Base-by-base conservation (phyloP, 2,329 filamentous ascomycete species). In the Cytospora mali region DNA sequence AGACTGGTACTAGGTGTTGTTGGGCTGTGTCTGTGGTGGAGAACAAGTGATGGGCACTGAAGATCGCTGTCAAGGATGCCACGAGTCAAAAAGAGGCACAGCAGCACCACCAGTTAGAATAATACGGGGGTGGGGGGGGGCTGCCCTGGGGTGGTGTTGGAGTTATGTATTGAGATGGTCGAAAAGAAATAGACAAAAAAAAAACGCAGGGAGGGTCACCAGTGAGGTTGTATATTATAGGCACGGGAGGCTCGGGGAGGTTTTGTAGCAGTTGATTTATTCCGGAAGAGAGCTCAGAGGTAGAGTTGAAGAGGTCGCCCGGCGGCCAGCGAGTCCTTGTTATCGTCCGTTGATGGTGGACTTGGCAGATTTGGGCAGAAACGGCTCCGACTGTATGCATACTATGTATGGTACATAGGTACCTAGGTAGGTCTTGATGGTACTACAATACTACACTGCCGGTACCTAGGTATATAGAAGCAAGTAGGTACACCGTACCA, bases 61-160 rank as follows among this genome's bases (percentile, higher is more conserved):
- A 18, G 58, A 60, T 60, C 58, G 31, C 50, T 31, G 58, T 54
- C 58, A 49, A 60, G 58, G 58, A 60, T 60, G 9, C 50, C 50
- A 54, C 58, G 50, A 60, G 58, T 54, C 18, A 23, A 35, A 33
- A 33, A 29, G 23, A 31, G 50, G 35, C 57, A 33, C 57, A 60
- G 53, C 50, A 60, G 35, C 25, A 51, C 57, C 50, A 54, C 57
- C 50, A 54, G 35, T 54, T 48, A 52, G 29, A 27, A 35, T 16
- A 16, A 28, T n/a, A 51, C 46, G 29, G 56, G 56, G 56, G 56
- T 42, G 42, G 39, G 25, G 6, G 42, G n/a, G 42, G 42, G 10
- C n/a, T 46, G 42, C 18, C 6, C 39, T 42, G 39, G 39, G 14
- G 5, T 31, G 4, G 1, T 16, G 16, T 11, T 42, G 39, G 18